Percentiles rank a stretch among this genome's conserved stretches.
Conservation (phyloP, 148 eudicot genomes). For the Rhododendron vialii region DNA sequence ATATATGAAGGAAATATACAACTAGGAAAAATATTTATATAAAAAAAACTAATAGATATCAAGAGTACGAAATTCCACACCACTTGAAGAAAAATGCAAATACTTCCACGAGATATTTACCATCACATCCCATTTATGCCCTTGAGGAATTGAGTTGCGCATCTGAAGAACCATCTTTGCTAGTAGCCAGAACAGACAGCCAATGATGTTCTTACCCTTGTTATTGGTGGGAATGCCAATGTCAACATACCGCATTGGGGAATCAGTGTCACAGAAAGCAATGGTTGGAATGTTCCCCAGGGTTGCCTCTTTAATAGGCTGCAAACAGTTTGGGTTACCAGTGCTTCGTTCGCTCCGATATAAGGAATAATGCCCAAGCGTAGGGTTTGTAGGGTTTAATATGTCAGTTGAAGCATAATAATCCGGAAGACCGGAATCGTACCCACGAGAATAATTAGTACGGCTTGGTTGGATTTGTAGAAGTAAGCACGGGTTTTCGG, state of each 20-base stretch:
- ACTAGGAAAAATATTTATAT: not conserved
- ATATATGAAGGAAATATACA: not conserved
- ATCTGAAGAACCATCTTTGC: conserved; percentile 8
- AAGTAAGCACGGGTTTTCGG: too few species aligned
- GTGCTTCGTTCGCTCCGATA: too few species aligned
- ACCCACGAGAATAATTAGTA: too few species aligned
- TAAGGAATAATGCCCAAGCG: too few species aligned
- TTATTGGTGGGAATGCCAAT: conserved; percentile 10
- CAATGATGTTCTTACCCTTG: not conserved
- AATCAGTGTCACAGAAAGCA: conserved; percentile 15
- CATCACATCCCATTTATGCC: conserved; percentile 9
- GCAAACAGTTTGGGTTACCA: not conserved
- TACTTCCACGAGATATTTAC: not conserved
- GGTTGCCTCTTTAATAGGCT: conserved; percentile 10
- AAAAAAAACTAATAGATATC: not conserved
- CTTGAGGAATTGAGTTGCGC: conserved; percentile 11
- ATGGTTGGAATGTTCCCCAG: conserved; percentile 12
- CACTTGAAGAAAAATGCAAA: not conserved
- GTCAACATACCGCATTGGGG: conserved; percentile 12
- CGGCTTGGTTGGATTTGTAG: too few species aligned
- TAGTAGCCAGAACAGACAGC: conserved; percentile 5
- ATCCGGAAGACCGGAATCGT: too few species aligned
- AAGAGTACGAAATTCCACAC: not conserved
- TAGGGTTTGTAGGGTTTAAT: too few species aligned
- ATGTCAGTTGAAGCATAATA: too few species aligned